phyloP scores from a whole-genome alignment of 257 asterid genomes.

The Solanum piurae region DNA sequence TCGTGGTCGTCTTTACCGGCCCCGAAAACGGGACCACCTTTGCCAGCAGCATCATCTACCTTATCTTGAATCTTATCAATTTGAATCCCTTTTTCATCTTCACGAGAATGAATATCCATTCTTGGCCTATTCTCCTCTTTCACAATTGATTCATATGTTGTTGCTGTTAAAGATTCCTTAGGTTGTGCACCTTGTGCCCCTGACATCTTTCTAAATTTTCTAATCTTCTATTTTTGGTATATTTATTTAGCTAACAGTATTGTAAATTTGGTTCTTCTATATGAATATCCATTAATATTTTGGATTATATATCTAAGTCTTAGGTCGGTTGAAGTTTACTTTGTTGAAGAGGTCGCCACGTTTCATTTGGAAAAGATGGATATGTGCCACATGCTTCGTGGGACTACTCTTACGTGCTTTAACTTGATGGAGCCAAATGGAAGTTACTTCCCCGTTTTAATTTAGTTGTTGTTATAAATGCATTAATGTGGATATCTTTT shows the following conservation, averaged over 20 bases:
- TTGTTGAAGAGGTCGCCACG: background rate
- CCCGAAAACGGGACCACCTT: constrained; percentile 71
- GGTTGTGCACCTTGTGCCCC: constrained; percentile 97
- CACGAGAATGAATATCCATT: constrained; percentile 51
- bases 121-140: constrained; percentile 60
- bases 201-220: constrained; percentile 30
- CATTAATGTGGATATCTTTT: too few relatives aligned
- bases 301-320: background rate
- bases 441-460: background rate
- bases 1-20: constrained; percentile 53
- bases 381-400: background rate
- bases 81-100: constrained; percentile 68
- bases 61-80: constrained; percentile 60
- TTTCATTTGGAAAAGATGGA: background rate
- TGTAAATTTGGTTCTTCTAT: background rate
- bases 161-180: constrained; percentile 58
- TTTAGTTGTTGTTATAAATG: too few relatives aligned
- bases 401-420: background rate
- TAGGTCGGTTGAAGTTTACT: background rate
- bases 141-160: constrained; percentile 55
- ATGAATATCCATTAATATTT: too few relatives aligned
- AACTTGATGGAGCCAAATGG: background rate
- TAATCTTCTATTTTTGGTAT: background rate
- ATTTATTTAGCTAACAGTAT: background rate
- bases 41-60: constrained; percentile 75